phyloP scores from a whole-genome alignment of 2,329 filamentous ascomycete genomes.

The Fusarium devonianum region DNA sequence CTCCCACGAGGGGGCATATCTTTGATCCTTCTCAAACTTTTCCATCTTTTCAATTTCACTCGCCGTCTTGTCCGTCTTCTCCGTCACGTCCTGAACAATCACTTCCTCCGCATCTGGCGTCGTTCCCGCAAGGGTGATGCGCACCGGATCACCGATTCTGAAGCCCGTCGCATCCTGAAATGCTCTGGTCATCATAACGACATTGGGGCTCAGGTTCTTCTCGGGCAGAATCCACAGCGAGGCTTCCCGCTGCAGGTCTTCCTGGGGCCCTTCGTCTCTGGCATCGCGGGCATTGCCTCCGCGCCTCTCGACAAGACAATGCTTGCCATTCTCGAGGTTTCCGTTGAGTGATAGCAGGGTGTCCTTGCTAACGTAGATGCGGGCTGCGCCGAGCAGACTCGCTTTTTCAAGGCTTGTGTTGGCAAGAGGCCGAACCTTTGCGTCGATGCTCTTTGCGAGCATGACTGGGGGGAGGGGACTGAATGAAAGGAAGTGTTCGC shows the following conservation, averaged over 20 bases:
- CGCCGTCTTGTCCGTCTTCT: conserved; percentile 16
- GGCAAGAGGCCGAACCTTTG: conserved; percentile 52
- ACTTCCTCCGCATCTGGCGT: conserved; percentile 65
- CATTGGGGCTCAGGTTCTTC: conserved; percentile 70
- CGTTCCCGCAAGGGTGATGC: conserved; percentile 64
- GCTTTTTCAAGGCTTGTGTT: conserved; percentile 53
- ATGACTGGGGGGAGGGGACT: conserved; percentile 24
- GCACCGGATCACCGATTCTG: conserved; percentile 71
- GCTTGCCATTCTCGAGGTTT: conserved; percentile 51
- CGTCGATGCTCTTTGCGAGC: conserved; percentile 48
- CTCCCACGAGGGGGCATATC: conserved; percentile 49
- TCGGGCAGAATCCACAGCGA: conserved; percentile 59
- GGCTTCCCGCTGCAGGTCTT: conserved; percentile 50
- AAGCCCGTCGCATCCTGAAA: conserved; percentile 77
- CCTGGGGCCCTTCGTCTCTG: conserved; percentile 18
- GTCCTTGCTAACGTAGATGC: conserved; percentile 58
- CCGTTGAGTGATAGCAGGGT: conserved; percentile 55
- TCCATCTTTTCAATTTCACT: conserved; percentile 14
- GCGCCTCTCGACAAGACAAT: conserved; percentile 51
- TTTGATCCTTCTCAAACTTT: conserved; percentile 39
- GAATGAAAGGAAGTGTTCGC: background rate
- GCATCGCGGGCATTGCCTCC: conserved; percentile 25
- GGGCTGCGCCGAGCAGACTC: conserved; percentile 53
- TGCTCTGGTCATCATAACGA: conserved; percentile 75
- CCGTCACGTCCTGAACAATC: conserved; percentile 65